Percentiles rank a stretch among this genome's conserved stretches.
These are phyloP conservation scores for Draba incana DNA, from an alignment of 345 rosid species.

Conservation along the genomic window DNA sequence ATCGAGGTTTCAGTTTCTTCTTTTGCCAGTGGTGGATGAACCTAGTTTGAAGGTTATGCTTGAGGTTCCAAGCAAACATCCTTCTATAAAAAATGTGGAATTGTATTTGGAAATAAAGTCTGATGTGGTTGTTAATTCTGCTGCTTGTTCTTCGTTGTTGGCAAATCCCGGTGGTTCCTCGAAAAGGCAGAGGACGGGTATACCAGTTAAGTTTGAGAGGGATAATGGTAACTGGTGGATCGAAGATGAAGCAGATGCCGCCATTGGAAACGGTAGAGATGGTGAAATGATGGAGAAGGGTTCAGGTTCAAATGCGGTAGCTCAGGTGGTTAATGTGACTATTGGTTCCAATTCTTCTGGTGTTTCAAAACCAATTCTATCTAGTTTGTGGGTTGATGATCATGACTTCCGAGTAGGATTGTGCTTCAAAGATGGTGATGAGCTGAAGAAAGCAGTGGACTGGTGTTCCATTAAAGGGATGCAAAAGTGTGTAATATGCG, in stretches of 20 bases:
- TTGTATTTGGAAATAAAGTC: conserved; percentile 20
- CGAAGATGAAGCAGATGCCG: too few relatives aligned
- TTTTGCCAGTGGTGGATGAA: conserved; percentile 27
- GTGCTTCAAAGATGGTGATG: conserved; percentile 1
- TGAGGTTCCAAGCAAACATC: conserved; percentile 21
- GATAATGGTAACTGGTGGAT: too few relatives aligned
- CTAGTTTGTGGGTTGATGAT: conserved; percentile 16
- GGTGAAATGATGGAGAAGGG: too few relatives aligned
- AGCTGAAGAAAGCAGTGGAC: conserved; percentile 14
- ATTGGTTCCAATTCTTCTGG: too few relatives aligned
- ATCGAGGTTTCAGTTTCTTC: conserved; percentile 3
- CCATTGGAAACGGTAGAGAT: too few relatives aligned
- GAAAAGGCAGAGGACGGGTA: neutral
- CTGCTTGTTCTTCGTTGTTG: too few relatives aligned
- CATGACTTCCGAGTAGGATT: conserved; percentile 15
- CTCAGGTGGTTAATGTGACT: too few relatives aligned
- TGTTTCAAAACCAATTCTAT: neutral
- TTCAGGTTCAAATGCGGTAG: too few relatives aligned
- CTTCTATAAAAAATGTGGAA: conserved; percentile 1
- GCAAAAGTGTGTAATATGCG: neutral
- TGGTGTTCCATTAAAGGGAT: conserved; percentile 2
- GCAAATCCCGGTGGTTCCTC: neutral
- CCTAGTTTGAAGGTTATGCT: conserved; percentile 24
- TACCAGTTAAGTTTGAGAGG: too few relatives aligned
- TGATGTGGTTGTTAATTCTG: too few relatives aligned